phyloP scores from a whole-genome alignment of 179 eudicot genomes.

The Vitellaria paradoxa region DNA sequence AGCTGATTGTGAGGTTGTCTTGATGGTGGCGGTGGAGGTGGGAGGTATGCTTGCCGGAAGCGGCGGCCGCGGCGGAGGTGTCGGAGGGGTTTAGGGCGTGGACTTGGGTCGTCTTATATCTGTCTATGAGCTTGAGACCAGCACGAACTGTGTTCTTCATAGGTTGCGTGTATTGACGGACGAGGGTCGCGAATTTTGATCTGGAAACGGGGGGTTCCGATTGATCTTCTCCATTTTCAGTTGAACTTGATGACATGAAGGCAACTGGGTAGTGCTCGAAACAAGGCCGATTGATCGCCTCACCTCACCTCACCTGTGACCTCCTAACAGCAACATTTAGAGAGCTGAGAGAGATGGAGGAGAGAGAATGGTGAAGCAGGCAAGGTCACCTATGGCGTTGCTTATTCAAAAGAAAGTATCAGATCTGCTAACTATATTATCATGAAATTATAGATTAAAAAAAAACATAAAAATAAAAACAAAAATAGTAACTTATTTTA shows the following conservation, averaged over 20 bases:
- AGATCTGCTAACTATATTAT: too few species aligned
- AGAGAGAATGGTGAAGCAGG: not conserved
- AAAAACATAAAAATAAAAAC: too few species aligned
- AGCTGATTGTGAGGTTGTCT: conserved; percentile 25
- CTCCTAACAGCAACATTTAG: not conserved
- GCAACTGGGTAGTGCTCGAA: not conserved
- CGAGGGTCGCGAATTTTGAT: conserved; percentile 16
- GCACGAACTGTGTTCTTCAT: conserved; percentile 39
- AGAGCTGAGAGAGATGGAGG: not conserved
- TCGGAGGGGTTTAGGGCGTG: conserved; percentile 47
- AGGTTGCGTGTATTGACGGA: conserved; percentile 21
- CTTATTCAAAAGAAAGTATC: not conserved
- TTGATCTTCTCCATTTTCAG: conserved; percentile 4
- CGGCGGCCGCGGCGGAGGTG: not conserved
- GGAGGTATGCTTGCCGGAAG: too few species aligned
- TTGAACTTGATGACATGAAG: not conserved
- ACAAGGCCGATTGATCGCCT: not conserved
- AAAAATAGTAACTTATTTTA: too few species aligned
- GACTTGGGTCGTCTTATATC: conserved; percentile 55
- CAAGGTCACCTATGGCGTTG: not conserved
- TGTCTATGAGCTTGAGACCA: conserved; percentile 52
- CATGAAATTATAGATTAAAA: too few species aligned
- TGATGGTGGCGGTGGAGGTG: not conserved
- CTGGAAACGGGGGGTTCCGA: conserved; percentile 11
- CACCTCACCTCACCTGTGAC: not conserved